Evolutionary conservation across 1,139 yeast species (phyloP).

Genomic region (Suhomyces terraborum): DNA sequence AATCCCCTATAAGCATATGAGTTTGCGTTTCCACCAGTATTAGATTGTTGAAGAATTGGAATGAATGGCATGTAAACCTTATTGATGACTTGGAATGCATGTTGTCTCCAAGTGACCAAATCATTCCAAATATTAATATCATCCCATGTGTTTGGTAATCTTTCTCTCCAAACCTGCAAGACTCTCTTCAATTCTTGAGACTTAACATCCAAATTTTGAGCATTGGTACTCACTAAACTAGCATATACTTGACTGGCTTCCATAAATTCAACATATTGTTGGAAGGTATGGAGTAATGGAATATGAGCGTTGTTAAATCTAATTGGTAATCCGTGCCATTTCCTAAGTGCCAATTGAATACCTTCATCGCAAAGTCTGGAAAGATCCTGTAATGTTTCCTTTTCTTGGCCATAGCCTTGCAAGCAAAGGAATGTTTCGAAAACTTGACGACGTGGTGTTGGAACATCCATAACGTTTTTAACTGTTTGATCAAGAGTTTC

Average conservation of each 20-base stretch:
- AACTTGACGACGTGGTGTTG: slow-evolving; percentile 94
- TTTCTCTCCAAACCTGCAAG: slow-evolving; percentile 95
- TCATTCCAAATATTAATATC: slow-evolving; percentile 98
- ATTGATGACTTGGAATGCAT: slow-evolving; percentile 96
- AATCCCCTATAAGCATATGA: slow-evolving; percentile 96
- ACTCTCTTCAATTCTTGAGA: slow-evolving; percentile 94
- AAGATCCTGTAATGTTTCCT: slow-evolving; percentile 78
- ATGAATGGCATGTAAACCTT: slow-evolving; percentile 91
- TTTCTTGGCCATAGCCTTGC: slow-evolving; percentile 91
- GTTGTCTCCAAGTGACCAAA: slow-evolving; percentile 97
- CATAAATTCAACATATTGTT: slow-evolving; percentile 95
- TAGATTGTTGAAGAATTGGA: slow-evolving; percentile 79
- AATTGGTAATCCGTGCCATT: slow-evolving; percentile 89
- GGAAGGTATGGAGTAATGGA: slow-evolving; percentile 90
- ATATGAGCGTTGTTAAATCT: slow-evolving; percentile 84
- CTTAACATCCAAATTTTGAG: slow-evolving; percentile 86
- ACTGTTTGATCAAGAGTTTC: slow-evolving; percentile 95
- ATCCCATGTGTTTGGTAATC: slow-evolving; percentile 95
- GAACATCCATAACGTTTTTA: slow-evolving; percentile 96
- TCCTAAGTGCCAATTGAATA: slow-evolving; percentile 85
- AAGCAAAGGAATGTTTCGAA: slow-evolving; percentile 91
- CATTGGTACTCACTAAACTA: slow-evolving; percentile 84
- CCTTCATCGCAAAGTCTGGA: slow-evolving; percentile 93
- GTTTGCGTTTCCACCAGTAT: slow-evolving; percentile 71
- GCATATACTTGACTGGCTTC: slow-evolving; percentile 96